Percentiles rank a stretch among this genome's conserved stretches.
phyloP scores from a whole-genome alignment of 495 filamentous ascomycete species.

The Aspergillus kassunensis region DNA sequence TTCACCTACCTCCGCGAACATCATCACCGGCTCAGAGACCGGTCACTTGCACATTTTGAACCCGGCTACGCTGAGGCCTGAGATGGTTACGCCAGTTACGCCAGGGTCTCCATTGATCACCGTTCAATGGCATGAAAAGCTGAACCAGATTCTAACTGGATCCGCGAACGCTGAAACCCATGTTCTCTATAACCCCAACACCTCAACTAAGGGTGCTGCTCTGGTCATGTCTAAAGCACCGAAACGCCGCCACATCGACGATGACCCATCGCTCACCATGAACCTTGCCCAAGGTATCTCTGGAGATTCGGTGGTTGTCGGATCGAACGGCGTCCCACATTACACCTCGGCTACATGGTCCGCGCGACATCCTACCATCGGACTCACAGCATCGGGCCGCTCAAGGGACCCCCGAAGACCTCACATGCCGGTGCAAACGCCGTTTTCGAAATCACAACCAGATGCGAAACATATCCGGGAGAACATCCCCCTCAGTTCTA shows the following conservation, averaged over 20 bases:
- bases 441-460: slow-evolving; percentile 86
- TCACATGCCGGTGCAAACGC: slow-evolving; percentile 77
- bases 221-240: slow-evolving; percentile 89
- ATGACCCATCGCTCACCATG: slow-evolving; percentile 79
- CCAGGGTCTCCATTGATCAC: slow-evolving; percentile 76
- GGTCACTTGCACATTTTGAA: slow-evolving; percentile 93
- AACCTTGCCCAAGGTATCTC: slow-evolving; percentile 74
- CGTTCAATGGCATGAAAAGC: slow-evolving; percentile 85
- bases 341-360: slow-evolving; percentile 49
- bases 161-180: slow-evolving; percentile 86
- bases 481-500: slow-evolving; percentile 82
- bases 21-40: slow-evolving; percentile 83
- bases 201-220: slow-evolving; percentile 76
- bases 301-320: slow-evolving; percentile 72
- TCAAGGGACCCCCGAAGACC: slow-evolving; percentile 76
- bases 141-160: slow-evolving; percentile 94
- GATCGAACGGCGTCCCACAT: slow-evolving; percentile 43
- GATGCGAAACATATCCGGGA: slow-evolving; percentile 86
- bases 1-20: slow-evolving; percentile 72
- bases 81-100: slow-evolving; percentile 82
- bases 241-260: slow-evolving; percentile 91
- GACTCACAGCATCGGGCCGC: slow-evolving; percentile 74
- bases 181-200: slow-evolving; percentile 82
- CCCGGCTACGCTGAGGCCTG: slow-evolving; percentile 77
- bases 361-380: slow-evolving; percentile 67